A percentile compares a stretch with the other conserved stretches of the same genome.
Conservation (phyloP, 495 filamentous ascomycete species). For the Penicillium soppii region DNA sequence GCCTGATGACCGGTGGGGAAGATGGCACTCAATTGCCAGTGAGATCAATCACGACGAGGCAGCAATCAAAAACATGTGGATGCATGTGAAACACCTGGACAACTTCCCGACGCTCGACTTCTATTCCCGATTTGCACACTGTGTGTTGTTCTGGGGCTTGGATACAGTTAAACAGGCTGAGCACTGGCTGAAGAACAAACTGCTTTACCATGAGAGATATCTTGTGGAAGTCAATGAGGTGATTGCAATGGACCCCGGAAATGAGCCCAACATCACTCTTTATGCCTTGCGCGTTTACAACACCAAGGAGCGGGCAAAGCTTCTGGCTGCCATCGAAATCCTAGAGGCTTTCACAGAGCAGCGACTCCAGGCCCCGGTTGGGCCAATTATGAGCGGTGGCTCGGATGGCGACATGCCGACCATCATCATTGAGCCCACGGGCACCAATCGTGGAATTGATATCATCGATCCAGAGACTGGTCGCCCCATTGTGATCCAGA, state of each 20-base stretch:
- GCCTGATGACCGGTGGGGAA: too few relatives aligned
- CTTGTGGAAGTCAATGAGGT: background rate
- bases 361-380: background rate
- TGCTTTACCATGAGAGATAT: background rate
- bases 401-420: background rate
- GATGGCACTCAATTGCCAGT: background rate
- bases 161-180: background rate
- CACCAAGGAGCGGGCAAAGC: background rate
- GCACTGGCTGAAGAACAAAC: background rate
- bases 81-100: background rate
- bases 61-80: background rate
- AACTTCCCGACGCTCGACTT: background rate
- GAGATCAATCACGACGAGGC: background rate
- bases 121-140: background rate
- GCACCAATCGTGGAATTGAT: background rate
- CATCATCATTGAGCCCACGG: background rate
- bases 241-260: background rate
- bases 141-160: background rate
- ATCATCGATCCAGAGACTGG: constrained; percentile 4
- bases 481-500: background rate
- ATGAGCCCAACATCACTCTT: background rate
- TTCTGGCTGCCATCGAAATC: background rate
- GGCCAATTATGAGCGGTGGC: background rate
- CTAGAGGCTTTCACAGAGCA: too few relatives aligned
- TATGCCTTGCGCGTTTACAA: background rate